Evolutionary conservation across 129 eudicot genomes (phyloP), one percentile per base, ranked within the genome.

Genomic region (Centella asiatica): DNA sequence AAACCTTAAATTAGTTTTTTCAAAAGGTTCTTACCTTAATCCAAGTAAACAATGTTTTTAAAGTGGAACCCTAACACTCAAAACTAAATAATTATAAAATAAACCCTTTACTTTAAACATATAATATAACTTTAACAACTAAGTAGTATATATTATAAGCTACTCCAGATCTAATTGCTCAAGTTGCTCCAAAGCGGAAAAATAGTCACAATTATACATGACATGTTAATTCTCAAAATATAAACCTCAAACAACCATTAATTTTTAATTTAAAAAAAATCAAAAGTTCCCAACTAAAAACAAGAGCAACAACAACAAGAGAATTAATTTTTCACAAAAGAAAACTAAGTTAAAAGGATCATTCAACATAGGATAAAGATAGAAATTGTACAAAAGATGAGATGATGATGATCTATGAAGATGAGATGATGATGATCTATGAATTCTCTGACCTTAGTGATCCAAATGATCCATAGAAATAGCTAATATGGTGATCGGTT

Each of bases 401-500:
- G 47, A 33, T 57, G 42, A 36, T n/a, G 55, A 53, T 27, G 18
- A 24, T 34, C n/a, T n/a, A n/a, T n/a, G n/a, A n/a, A n/a, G n/a
- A n/a, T n/a, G n/a, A n/a, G 39, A 34, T 34, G 31, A 22, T 22
- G 47, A 40, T 61, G 23, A 61, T 61, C 48, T 61, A 61, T 25
- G n/a, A 17, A 37, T 42, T 29, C 40, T 44, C 67, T 62, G 53
- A 44, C 66, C 66, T 61, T 17, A 42, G 13, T 57, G 18, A 22
- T 1, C 18, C 28, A 56, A 1, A 31, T 28, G 28, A 34, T 44
- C 8, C 37, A 34, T 27, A 31, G 14, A 2, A 42, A 5, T 27
- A 20, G 29, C n/a, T 58, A 82, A 52, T 62, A 82, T 25, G 83
- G 79, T 22, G 81, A 72, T 66, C 83, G 78, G 57, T 22, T 66